These are phyloP conservation scores for Rachicladosporium sp. DNA, from an alignment of 2,329 filamentous ascomycete genomes.

Conservation along the genomic window DNA sequence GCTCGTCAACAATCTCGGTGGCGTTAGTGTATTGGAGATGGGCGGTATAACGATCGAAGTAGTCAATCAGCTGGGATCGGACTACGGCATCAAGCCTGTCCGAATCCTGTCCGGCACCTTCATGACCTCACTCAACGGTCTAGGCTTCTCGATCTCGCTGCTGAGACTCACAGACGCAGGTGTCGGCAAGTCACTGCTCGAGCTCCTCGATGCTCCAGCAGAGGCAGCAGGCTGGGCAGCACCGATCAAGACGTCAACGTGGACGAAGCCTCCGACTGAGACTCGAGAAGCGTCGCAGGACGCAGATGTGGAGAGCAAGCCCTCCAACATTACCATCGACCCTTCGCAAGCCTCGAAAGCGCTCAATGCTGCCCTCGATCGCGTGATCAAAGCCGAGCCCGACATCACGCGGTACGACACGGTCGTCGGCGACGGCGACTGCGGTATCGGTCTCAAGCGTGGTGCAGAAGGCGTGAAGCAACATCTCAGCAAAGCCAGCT, in stretches of 20 bases:
- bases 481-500: conserved; percentile 27
- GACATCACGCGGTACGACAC: conserved; percentile 60
- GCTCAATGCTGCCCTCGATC: conserved; percentile 45
- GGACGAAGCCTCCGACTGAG: conserved; percentile 34
- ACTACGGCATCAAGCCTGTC: conserved; percentile 48
- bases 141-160: conserved; percentile 58
- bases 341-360: conserved; percentile 37
- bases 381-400: conserved; percentile 51
- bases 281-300: conserved; percentile 25
- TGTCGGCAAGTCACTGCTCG: conserved; percentile 49
- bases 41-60: conserved; percentile 61
- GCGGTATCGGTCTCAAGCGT: conserved; percentile 72
- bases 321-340: conserved; percentile 46
- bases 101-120: conserved; percentile 54
- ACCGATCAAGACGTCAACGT: conserved; percentile 46
- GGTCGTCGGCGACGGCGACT: conserved; percentile 81
- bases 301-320: conserved; percentile 32
- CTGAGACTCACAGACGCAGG: conserved; percentile 51
- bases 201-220: conserved; percentile 54
- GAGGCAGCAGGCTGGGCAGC: conserved; percentile 57
- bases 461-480: conserved; percentile 57
- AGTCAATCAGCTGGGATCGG: conserved; percentile 44
- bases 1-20: conserved; percentile 64
- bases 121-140: conserved; percentile 60
- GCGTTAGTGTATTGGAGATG: conserved; percentile 59